Base-by-base conservation (phyloP, 768 basidiomycete species). In the Mycena belliarum region DNA sequence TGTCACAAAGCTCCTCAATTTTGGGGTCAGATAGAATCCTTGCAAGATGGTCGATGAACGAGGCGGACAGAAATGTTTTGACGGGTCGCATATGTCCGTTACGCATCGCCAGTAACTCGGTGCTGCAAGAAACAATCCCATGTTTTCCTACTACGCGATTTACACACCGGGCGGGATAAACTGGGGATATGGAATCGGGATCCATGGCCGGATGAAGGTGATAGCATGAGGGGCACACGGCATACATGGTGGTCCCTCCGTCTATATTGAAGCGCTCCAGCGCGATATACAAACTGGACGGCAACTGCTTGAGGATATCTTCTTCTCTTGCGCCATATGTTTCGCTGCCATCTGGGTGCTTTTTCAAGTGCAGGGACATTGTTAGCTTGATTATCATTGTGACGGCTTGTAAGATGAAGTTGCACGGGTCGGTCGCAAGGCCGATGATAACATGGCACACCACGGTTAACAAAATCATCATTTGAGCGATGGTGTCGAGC, bases 21-120 rank as follows among this genome's bases (percentile, higher is more conserved):
- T 60, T 54, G 29, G 63, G 52, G 48, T 67, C 57, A 15, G 64
- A 43, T 21, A 68, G 58, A 10, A 57, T 29, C 21, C 60, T 52
- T 8, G 64, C 52, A 37, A 68, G 20, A 37, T 68, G 52, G 44
- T 72, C 64, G 6, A 58, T 35, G 45, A 73, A 69, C 11, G 63
- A 59, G 2, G 55, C 29, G n/a, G 33, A 44, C 6, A 60, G 42
- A 3, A 61, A 61, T 0, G 66, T 67, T 49, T 66, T 68, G 24
- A 64, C 49, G 15, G 59, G 67, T 11, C 55, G 51, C 55, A 35
- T 4, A 14, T 35, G 33, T 15, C 33, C 33, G 3, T 35, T 4
- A 15, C 33, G 33, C 33, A 7, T 35, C 12, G 3, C 33, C 14
- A 35, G 12, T 15, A 35, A 35, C 14, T 35, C 33, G 7, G 33